These are phyloP conservation scores for Cladobotryum mycophilum DNA, from an alignment of 2,329 filamentous ascomycete genomes.

Conservation along the genomic window DNA sequence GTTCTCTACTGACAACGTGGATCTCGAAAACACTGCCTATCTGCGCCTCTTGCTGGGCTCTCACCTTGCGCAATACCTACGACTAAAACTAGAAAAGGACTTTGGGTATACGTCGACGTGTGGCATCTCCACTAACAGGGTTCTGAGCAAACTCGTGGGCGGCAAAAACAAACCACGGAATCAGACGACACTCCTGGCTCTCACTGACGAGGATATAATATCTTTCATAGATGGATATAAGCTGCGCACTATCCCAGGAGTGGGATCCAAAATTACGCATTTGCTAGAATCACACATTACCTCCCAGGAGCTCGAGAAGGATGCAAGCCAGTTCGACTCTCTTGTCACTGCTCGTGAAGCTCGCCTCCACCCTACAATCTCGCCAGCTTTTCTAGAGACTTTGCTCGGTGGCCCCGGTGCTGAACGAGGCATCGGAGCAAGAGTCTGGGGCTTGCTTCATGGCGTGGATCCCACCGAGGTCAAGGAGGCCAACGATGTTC, in stretches of 20 bases:
- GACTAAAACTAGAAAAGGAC: constrained; percentile 64
- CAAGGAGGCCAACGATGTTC: constrained; percentile 61
- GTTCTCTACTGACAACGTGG: constrained; percentile 14
- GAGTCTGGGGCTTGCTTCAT: constrained; percentile 73
- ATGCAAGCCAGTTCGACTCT: constrained; percentile 31
- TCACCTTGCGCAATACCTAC: constrained; percentile 71
- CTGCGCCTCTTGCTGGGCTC: constrained; percentile 69
- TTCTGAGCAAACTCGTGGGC: constrained; percentile 79
- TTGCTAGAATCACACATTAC: constrained; percentile 49
- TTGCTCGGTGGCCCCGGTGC: constrained; percentile 65
- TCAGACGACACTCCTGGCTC: constrained; percentile 76
- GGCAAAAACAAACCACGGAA: constrained; percentile 78
- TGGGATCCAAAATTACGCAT: constrained; percentile 64
- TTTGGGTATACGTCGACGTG: constrained; percentile 83
- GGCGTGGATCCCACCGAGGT: constrained; percentile 74
- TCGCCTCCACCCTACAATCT: constrained; percentile 56
- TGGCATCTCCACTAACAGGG: constrained; percentile 81
- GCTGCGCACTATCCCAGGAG: constrained; percentile 75
- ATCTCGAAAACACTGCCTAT: constrained; percentile 34
- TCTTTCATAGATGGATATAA: constrained; percentile 70
- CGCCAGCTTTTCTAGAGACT: constrained; percentile 57
- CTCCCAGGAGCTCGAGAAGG: constrained; percentile 24
- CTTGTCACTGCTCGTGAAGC: constrained; percentile 60
- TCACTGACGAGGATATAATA: constrained; percentile 49
- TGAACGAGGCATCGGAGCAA: constrained; percentile 63